Evolutionary conservation across 495 filamentous ascomycete genomes (phyloP), one percentile per base, ranked within the genome.

Genomic region (Diplogelasinospora grovesii): DNA sequence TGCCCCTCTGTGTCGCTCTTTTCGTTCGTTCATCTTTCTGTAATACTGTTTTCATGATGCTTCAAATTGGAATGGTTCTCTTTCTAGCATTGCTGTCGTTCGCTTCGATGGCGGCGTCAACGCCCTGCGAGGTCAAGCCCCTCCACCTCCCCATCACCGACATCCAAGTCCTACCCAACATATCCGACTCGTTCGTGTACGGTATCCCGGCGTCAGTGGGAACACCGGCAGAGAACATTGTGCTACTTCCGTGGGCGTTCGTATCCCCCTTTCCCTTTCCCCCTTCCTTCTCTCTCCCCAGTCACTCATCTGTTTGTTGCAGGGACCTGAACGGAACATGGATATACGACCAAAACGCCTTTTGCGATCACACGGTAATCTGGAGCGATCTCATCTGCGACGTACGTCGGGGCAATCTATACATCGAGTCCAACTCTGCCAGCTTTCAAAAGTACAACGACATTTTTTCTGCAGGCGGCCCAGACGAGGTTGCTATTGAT

Each of bases 301-400:
- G n/a, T n/a, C n/a, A n/a, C n/a, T n/a, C n/a, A n/a, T n/a, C n/a
- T n/a, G n/a, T n/a, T n/a, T n/a, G n/a, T n/a, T n/a, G n/a, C 18
- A 52, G 45, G 19, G 49, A 56, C 1, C 46, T 56, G 1, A 56
- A 53, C 24, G 53, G 53, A 3, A 50, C 53, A 7, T 53, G 44
- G 27, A 45, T 56, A 23, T 56, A 56, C 41, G 53, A 56, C 20
- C 8, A 50, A 2, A 11, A 56, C 13, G 20, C 43, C 19, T 22
- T 35, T 29, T 56, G 50, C 36, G 39, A 48, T 19, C 21, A 45
- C 1, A 22, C 26, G 5, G 21, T 53, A 6, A 43, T 53, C 20
- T 53, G 36, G 28, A 45, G 47, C 40, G 50, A 49, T 14, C 10
- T 36, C 20, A 56, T 49, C 8, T 56, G 52, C 26, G 13, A 29